phyloP scores from a whole-genome alignment of 139 green algal genomes.

The Ettlia oleoabundans region DNA sequence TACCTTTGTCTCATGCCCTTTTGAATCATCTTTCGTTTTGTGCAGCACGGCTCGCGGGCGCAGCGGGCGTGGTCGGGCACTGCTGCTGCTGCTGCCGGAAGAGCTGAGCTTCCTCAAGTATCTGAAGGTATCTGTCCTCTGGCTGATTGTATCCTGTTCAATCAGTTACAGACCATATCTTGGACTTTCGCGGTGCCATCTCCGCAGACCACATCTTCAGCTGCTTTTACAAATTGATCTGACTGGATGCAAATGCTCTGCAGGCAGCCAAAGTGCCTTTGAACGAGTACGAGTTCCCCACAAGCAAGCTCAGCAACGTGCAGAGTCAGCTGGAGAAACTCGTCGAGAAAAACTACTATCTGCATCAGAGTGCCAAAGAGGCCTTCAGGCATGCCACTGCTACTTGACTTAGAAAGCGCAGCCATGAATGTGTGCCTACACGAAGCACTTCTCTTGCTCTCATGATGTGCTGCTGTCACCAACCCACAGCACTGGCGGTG shows the following conservation, averaged over 20 bases:
- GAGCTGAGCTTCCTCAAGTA: slow-evolving; percentile 95
- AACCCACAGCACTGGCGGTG: too few relatives aligned
- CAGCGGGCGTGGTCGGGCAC: slow-evolving; percentile 82
- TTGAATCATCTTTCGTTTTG: not conserved
- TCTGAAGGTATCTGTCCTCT: slow-evolving; percentile 60
- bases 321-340: slow-evolving; percentile 97
- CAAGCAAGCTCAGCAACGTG: slow-evolving; percentile 95
- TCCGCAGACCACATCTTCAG: too few relatives aligned
- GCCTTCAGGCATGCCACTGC: slow-evolving; percentile 76
- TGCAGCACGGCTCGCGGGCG: slow-evolving; percentile 88
- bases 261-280: slow-evolving; percentile 63
- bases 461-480: not conserved
- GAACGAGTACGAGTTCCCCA: slow-evolving; percentile 99
- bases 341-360: slow-evolving; percentile 99
- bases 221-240: not conserved
- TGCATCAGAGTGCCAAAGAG: slow-evolving; percentile 87
- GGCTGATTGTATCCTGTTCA: too few relatives aligned
- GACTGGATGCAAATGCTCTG: too few relatives aligned
- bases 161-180: too few relatives aligned
- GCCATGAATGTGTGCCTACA: too few relatives aligned
- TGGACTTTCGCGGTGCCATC: too few relatives aligned
- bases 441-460: too few relatives aligned
- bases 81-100: slow-evolving; percentile 97
- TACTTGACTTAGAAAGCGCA: not conserved
- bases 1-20: too few relatives aligned